phyloP scores from a whole-genome alignment of 2,329 filamentous ascomycete species.

The Stagonosporopsis vannaccii region DNA sequence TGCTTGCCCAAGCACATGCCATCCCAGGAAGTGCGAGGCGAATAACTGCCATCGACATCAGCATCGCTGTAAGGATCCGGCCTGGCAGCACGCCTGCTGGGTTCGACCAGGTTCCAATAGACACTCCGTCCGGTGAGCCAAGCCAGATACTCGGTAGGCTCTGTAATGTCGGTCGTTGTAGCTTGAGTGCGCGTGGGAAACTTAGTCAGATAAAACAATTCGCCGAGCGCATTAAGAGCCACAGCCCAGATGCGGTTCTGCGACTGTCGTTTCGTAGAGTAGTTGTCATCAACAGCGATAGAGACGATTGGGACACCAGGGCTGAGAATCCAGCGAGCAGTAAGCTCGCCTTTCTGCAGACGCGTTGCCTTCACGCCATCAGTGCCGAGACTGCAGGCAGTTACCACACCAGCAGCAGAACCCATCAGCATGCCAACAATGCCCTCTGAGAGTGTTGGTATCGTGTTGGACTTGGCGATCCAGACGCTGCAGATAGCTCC shows the following conservation, averaged over 20 bases:
- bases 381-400: conserved; percentile 77
- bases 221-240: conserved; percentile 90
- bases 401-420: conserved; percentile 82
- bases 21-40: conserved; percentile 78
- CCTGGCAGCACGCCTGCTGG: conserved; percentile 74
- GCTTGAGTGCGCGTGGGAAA: conserved; percentile 66
- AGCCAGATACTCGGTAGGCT: conserved; percentile 67
- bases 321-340: conserved; percentile 86
- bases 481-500: conserved; percentile 82
- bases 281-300: conserved; percentile 83
- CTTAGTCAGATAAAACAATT: conserved; percentile 84
- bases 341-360: conserved; percentile 76
- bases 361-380: conserved; percentile 67
- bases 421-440: conserved; percentile 83
- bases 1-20: conserved; percentile 73
- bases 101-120: conserved; percentile 81
- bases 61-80: conserved; percentile 76
- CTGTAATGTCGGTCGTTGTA: conserved; percentile 58
- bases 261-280: conserved; percentile 73
- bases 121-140: conserved; percentile 83
- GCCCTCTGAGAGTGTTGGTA: conserved; percentile 76
- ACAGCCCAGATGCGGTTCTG: conserved; percentile 85
- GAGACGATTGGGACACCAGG: conserved; percentile 91
- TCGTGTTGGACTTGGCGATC: conserved; percentile 82
- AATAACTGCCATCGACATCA: conserved; percentile 73